A percentile compares a stretch with the other conserved stretches of the same genome.
Evolutionary conservation across 2,329 filamentous ascomycete genomes (phyloP).

Genomic region (Aureobasidium sp.): DNA sequence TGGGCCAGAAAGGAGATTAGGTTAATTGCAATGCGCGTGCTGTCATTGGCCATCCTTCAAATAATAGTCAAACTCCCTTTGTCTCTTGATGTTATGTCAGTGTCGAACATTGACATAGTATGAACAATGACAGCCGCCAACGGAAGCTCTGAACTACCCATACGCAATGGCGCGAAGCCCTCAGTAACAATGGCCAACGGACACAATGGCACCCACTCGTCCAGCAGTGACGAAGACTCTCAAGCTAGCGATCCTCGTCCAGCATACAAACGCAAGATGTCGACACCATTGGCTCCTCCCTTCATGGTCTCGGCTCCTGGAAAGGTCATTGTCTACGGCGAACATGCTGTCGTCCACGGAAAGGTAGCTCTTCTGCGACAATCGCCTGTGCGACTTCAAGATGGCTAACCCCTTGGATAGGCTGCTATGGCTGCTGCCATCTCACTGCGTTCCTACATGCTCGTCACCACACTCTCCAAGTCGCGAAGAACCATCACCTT

Average conservation of each 20-base stretch:
- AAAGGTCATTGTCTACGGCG: slow-evolving; percentile 96
- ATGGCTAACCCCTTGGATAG: slow-evolving; percentile 32
- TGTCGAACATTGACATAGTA: background rate
- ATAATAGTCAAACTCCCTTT: background rate
- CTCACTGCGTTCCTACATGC: slow-evolving; percentile 89
- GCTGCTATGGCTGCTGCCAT: slow-evolving; percentile 92
- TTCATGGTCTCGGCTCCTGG: slow-evolving; percentile 98
- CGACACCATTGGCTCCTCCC: slow-evolving; percentile 26
- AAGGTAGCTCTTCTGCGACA: slow-evolving; percentile 50
- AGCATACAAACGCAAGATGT: slow-evolving; percentile 9
- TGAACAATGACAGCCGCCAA: slow-evolving; percentile 5
- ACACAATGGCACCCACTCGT: background rate
- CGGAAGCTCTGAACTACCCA: background rate
- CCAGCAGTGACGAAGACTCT: background rate
- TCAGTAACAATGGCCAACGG: background rate
- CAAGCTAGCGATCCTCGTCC: background rate
- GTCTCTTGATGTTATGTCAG: background rate
- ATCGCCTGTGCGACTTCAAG: background rate
- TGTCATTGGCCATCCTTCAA: background rate
- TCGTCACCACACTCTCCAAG: slow-evolving; percentile 89
- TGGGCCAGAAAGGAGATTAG: background rate
- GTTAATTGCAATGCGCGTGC: slow-evolving; percentile 1
- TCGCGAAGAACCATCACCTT: slow-evolving; percentile 80
- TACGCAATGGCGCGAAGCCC: slow-evolving; percentile 1
- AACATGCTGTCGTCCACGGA: slow-evolving; percentile 95